Evolutionary conservation across 139 green algal genomes (phyloP), one percentile per base, ranked within the genome.

Genomic region (Picochlorum sp.): DNA sequence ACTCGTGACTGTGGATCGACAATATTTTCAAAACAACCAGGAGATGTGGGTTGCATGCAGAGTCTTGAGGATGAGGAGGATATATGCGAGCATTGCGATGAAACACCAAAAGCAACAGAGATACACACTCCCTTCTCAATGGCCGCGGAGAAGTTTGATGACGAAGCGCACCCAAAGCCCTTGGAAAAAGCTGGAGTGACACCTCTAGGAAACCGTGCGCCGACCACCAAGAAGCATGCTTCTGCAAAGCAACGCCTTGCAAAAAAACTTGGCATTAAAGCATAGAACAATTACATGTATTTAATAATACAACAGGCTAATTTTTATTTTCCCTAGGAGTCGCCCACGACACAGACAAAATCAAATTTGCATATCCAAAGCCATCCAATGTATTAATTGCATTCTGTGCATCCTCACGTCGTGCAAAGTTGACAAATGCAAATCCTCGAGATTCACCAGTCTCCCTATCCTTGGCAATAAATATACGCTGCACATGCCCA

Each of bases 321-420:
- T 26, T 54, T 21, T 54, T 26, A 26, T 59, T 38, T n/a, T 59
- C 23, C 26, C 88, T 69, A 2, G 92, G 90, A 21, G 84, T 78
- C 2, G 93, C 90, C 84, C 82, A 97, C 66, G 97, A 88, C 31
- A 98, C 92, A 0, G 75, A 80, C 61, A 99, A 68, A 57, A 99
- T 99, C 62, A 99, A 86, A 79, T 98, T 97, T 77, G 96, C 94
- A 74, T 98, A 99, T 13, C 93, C 93, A 68, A 88, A 95, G 38
- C 85, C 90, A 68, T 97, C 84, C 49, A 98, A 80, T 65, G 87
- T 95, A 59, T 85, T 70, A 62, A 98, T 97, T 15, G 90, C 92
- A 6, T 83, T 76, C 44, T 89, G 72, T 6, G 89, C 93, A 60
- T 97, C 88, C 41, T 96, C 85, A 65, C 83, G 85, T 37, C 65